phyloP scores from a whole-genome alignment of 2,329 filamentous ascomycete species.

The Sarocladium kiliense region DNA sequence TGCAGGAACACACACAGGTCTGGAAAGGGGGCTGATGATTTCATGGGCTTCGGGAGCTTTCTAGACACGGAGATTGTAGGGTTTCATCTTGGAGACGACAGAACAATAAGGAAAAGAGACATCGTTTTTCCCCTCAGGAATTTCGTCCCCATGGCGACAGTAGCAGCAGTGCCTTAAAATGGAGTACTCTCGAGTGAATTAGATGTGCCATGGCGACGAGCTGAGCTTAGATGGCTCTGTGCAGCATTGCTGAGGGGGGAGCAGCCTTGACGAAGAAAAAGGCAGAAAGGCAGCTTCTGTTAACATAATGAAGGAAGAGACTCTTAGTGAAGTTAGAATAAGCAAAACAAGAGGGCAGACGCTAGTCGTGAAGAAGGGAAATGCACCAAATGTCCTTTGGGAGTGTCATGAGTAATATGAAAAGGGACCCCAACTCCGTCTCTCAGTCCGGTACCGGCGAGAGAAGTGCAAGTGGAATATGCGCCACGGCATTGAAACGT shows the following conservation, averaged over 20 bases:
- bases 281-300: not conserved
- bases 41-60: not conserved
- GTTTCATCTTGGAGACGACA: not conserved
- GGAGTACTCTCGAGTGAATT: not conserved
- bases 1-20: constrained; percentile 3
- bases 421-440: not conserved
- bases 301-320: not conserved
- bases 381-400: not conserved
- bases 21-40: not conserved
- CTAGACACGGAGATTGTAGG: constrained; percentile 2
- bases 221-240: not conserved
- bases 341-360: not conserved
- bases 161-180: not conserved
- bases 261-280: not conserved
- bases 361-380: not conserved
- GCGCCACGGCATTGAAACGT: too few relatives aligned
- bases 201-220: not conserved
- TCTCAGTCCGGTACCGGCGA: not conserved
- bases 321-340: not conserved
- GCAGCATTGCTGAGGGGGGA: not conserved
- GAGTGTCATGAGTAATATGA: not conserved
- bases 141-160: not conserved
- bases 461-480: not conserved
- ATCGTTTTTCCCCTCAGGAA: not conserved
- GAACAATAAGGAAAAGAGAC: constrained; percentile 7